Base-by-base conservation (phyloP, 2,329 filamentous ascomycete genomes). In the Trichoderma sp. region DNA sequence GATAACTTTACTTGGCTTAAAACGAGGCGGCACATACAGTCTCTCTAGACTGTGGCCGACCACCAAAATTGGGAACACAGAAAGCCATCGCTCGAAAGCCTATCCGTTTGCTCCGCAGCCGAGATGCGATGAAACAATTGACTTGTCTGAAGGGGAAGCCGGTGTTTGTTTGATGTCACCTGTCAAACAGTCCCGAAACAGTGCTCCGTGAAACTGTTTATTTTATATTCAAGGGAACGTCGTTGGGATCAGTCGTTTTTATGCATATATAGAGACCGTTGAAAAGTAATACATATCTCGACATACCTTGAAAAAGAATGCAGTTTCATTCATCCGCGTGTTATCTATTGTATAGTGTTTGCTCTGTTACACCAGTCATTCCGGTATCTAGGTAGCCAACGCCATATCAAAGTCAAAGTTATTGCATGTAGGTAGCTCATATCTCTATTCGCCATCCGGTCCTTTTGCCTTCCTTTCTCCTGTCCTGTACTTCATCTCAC, bases 141-240 rank as follows among this genome's bases (percentile, higher is more conserved):
- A 18, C 14, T 7, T 32, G 8, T 49, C 21, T 14, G 21, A 55
- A 56, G 37, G 52, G 63, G 63, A 18, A 49, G 10, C 54, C 54
- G 34, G 26, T 37, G 10, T 24, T 51, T 68, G 68, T 69, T 69
- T 69, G 68, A 69, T 69, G 68, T 69, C 60, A 69, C 68, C 54
- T 69, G 68, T 69, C 60, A 69, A 11, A 69, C 68, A 51, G 13
- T 49, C n/a, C 60, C 68, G 54, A 69, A 69, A 69, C 68, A 66
- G 28, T 11, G 10, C 46, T 34, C 13, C 54, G 59, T 39, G 21
- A 28, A 18, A 56, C 54, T 21, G 18, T 26, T 58, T 24, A 2
- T 32, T 43, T 18, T 37, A 63, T 28, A 16, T n/a, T 21, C 14
- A 24, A 14, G 26, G n/a, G 26, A 16, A 39, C 43, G 3, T 13